Percentiles rank a stretch among this genome's conserved stretches.
phyloP scores from a whole-genome alignment of 805 yeast genomes.

The Myxozyma monticola region DNA sequence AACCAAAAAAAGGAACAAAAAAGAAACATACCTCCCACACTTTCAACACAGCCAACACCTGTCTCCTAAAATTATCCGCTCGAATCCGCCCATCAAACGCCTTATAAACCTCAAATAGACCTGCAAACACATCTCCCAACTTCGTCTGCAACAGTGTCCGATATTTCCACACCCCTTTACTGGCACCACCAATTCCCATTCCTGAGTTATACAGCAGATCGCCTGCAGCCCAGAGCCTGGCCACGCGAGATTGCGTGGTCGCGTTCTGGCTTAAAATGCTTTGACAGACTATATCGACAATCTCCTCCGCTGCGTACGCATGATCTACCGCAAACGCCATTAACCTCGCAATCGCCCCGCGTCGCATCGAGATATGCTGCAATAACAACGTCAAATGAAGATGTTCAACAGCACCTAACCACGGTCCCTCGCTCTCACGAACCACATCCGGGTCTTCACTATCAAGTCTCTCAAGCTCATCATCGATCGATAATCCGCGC shows the following conservation, averaged over 20 bases:
- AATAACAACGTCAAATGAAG: conserved; percentile 33
- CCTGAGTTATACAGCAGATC: conserved; percentile 35
- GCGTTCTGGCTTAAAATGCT: conserved; percentile 25
- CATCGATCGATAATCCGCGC: conserved; percentile 20
- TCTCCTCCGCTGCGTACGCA: conserved; percentile 32
- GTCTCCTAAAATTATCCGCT: conserved; percentile 29
- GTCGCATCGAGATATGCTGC: conserved; percentile 32
- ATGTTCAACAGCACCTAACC: conserved; percentile 28
- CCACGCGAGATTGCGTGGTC: conserved; percentile 22
- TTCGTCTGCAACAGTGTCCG: conserved; percentile 24
- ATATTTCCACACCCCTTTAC: conserved; percentile 28
- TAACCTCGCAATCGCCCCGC: conserved; percentile 37
- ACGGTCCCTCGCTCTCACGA: conserved; percentile 5
- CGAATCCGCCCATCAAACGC: conserved; percentile 28
- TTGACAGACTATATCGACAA: conserved; percentile 31
- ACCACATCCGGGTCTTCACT: conserved; percentile 19
- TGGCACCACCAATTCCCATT: conserved; percentile 23
- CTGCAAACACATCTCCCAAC: conserved; percentile 18
- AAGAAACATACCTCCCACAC: conserved; percentile 29
- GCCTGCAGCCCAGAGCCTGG: conserved; percentile 34
- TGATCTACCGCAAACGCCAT: conserved; percentile 37
- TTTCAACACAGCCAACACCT: conserved; percentile 17
- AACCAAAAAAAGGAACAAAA: background rate
- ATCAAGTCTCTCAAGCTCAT: conserved; percentile 28
- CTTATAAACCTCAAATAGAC: conserved; percentile 10